A percentile compares a stretch with the other conserved stretches of the same genome.
Evolutionary conservation across 352 stramenopile species (phyloP).

Genomic region (Globisporangium carolinianum): DNA sequence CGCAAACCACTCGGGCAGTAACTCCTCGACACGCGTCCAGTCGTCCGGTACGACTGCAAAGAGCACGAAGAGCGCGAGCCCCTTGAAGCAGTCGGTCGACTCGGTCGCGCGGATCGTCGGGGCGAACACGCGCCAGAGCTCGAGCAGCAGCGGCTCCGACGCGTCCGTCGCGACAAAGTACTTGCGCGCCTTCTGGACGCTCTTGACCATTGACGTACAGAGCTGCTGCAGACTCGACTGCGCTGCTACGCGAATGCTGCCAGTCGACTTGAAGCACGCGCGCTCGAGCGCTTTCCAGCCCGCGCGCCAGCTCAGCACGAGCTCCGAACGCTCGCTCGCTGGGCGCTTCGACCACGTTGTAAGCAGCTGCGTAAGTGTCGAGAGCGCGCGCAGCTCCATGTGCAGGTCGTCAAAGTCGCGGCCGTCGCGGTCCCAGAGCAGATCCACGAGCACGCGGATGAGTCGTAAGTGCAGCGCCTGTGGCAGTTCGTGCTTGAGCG

Average conservation of each 20-base stretch:
- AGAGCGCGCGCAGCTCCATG: constrained; percentile 37
- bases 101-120: constrained; percentile 31
- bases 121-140: constrained; percentile 48
- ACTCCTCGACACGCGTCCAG: constrained; percentile 8
- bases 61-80: constrained; percentile 54
- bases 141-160: constrained; percentile 23
- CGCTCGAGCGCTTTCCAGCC: constrained; percentile 39
- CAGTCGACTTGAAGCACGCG: constrained; percentile 38
- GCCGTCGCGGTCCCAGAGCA: constrained; percentile 39
- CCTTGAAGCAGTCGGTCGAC: constrained; percentile 50
- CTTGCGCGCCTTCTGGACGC: constrained; percentile 39
- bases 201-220: constrained; percentile 35
- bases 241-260: constrained; percentile 28
- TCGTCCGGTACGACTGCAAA: constrained; percentile 22
- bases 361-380: constrained; percentile 36
- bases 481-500: constrained; percentile 57
- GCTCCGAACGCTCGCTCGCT: constrained; percentile 8
- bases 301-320: constrained; percentile 39
- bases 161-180: constrained; percentile 26
- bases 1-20: constrained; percentile 51
- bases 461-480: constrained; percentile 30
- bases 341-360: constrained; percentile 44
- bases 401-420: constrained; percentile 40
- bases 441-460: constrained; percentile 35
- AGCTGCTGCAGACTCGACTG: constrained; percentile 30